Evolutionary conservation across 2,329 filamentous ascomycete species (phyloP).

Genomic region (Rhytidhysteron rufulum): DNA sequence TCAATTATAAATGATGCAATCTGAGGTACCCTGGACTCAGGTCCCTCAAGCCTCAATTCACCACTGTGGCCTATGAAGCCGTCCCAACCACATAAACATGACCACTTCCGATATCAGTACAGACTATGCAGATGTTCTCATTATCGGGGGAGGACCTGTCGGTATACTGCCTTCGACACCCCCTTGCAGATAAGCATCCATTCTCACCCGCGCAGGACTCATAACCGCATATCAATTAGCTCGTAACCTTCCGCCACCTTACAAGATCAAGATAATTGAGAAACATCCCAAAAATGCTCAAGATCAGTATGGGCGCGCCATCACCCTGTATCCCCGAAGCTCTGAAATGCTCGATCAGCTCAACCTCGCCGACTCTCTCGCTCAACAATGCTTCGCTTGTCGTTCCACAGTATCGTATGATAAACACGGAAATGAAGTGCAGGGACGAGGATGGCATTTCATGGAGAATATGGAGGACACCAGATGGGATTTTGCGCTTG

Average conservation of each 20-base stretch:
- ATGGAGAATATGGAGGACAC: constrained; percentile 54
- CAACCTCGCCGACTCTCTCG: constrained; percentile 46
- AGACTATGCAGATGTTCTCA: constrained; percentile 29
- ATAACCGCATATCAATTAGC: constrained; percentile 46
- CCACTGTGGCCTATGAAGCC: not conserved
- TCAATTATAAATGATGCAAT: too few species aligned
- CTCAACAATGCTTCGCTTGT: constrained; percentile 52
- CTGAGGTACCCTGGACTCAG: too few species aligned
- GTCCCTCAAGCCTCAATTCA: too few species aligned
- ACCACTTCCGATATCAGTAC: not conserved
- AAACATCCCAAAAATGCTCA: constrained; percentile 47
- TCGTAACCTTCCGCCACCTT: constrained; percentile 39
- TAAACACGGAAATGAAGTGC: constrained; percentile 40
- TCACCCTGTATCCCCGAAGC: constrained; percentile 51
- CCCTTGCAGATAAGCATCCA: not conserved
- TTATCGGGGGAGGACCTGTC: constrained; percentile 46
- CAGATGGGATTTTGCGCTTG: constrained; percentile 50
- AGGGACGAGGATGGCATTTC: constrained; percentile 49
- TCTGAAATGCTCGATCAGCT: constrained; percentile 53
- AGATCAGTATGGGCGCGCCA: constrained; percentile 52
- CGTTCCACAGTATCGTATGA: constrained; percentile 50
- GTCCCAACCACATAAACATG: not conserved
- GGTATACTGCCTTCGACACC: constrained; percentile 23
- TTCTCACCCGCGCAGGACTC: constrained; percentile 21
- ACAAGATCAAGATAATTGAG: constrained; percentile 47